These are phyloP conservation scores for Globisporangium cederbergense DNA, from an alignment of 352 stramenopile species.

Conservation along the genomic window DNA sequence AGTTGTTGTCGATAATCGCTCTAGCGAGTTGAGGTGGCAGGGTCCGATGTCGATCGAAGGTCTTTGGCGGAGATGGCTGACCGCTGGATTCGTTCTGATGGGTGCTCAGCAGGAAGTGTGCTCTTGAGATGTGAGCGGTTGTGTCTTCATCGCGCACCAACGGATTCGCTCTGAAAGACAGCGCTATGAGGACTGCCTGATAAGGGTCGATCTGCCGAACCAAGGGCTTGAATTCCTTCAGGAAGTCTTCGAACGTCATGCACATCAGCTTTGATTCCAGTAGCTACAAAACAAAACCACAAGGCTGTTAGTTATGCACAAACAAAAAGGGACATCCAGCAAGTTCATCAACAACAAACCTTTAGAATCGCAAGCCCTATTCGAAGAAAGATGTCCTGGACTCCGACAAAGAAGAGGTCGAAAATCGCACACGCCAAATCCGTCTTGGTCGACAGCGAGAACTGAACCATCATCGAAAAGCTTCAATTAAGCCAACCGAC, in stretches of 20 bases:
- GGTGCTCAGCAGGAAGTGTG: constrained; percentile 41
- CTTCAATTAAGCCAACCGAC: not conserved
- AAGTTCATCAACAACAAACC: constrained; percentile 10
- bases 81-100: constrained; percentile 27
- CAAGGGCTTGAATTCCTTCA: constrained; percentile 78
- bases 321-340: not conserved
- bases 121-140: constrained; percentile 44
- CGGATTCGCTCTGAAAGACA: constrained; percentile 50
- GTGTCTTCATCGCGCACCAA: constrained; percentile 51
- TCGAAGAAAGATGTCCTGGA: constrained; percentile 80
- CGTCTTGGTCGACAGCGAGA: constrained; percentile 79
- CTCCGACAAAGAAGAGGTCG: constrained; percentile 78
- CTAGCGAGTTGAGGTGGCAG: constrained; percentile 47
- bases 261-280: constrained; percentile 79
- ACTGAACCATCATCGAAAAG: constrained; percentile 18
- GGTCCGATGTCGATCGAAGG: constrained; percentile 62
- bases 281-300: constrained; percentile 21
- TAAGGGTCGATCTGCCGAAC: constrained; percentile 77
- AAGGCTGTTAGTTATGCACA: not conserved
- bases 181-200: constrained; percentile 60
- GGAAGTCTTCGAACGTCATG: constrained; percentile 82
- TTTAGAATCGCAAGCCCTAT: constrained; percentile 79
- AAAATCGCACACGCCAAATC: constrained; percentile 82
- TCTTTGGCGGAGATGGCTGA: constrained; percentile 23
- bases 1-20: constrained; percentile 38